These are phyloP conservation scores for Diaporthe humulicola DNA, from an alignment of 2,329 filamentous ascomycete species.

Conservation along the genomic window DNA sequence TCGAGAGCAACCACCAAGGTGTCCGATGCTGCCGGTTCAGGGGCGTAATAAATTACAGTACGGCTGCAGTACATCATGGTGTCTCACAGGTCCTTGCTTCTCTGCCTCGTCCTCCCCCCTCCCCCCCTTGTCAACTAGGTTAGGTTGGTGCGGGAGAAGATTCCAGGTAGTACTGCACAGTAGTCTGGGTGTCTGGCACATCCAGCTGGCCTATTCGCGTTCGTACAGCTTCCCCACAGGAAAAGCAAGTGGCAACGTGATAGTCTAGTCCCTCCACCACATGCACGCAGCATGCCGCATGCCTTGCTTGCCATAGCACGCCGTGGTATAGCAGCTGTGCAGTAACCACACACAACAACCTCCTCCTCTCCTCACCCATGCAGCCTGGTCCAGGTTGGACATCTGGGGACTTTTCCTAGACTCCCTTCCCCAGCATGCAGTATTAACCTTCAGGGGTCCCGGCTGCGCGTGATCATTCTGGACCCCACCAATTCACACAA, in stretches of 20 bases:
- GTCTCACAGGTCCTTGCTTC: not conserved
- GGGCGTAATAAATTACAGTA: slow-evolving; percentile 14
- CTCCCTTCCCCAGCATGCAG: slow-evolving; percentile 19
- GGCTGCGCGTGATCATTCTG: slow-evolving; percentile 27
- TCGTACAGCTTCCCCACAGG: slow-evolving; percentile 14
- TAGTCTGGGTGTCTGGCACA: slow-evolving; percentile 6
- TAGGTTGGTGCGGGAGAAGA: slow-evolving; percentile 16
- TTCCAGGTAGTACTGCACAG: not conserved
- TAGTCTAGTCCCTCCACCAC: slow-evolving; percentile 1
- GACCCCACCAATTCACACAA: slow-evolving; percentile 27
- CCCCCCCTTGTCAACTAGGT: not conserved
- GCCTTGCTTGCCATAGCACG: slow-evolving; percentile 2
- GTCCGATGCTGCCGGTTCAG: not conserved
- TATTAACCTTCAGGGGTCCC: slow-evolving; percentile 19
- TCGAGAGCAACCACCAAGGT: not conserved
- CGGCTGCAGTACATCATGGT: not conserved
- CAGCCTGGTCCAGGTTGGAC: not conserved
- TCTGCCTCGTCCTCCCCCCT: not conserved
- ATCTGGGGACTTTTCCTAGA: not conserved
- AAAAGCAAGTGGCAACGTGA: slow-evolving; percentile 20
- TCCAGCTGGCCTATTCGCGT: slow-evolving; percentile 7
- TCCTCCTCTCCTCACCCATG: slow-evolving; percentile 8
- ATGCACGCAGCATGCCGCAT: not conserved
- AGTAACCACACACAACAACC: slow-evolving; percentile 21
- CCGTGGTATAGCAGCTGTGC: slow-evolving; percentile 8